Evolutionary conservation across 2,329 filamentous ascomycete species (phyloP), one percentile per base, ranked within the genome.

Genomic region (Cercospora berteroae): DNA sequence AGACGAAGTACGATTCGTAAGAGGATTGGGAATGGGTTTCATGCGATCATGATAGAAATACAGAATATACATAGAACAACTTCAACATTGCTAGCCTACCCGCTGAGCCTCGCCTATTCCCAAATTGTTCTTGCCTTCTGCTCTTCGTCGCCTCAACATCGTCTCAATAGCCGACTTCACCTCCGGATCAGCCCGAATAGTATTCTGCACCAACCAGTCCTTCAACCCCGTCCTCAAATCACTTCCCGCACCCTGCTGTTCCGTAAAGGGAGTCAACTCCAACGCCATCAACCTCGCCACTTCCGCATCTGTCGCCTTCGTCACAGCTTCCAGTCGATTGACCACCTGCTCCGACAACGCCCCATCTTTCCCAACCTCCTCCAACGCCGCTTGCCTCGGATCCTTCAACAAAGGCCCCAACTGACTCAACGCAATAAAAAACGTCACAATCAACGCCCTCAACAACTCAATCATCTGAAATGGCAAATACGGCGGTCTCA

Each of bases 191-290:
- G 86, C 88, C 71, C 88, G 86, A 67, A 96, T 90, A 13, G 89
- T 94, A 76, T 96, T 96, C 78, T 96, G 89, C 27, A 97, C 88
- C 72, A 98, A 82, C 86, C 93, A 96, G 74, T 95, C 92, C 79
- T 89, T 91, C 80, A 97, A 86, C 74, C 90, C 91, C 48, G 85
- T 85, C 69, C 88, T 86, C 74, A 96, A 80, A 67, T 87, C 88
- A 55, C 83, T 83, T 57, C 90, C 81, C 68, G 86, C 85, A 69
- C 86, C 85, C 39, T 85, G 81, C 75, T 96, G 90, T n/a, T 89
- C 89, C 60, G 84, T 87, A 79, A 93, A 97, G 0, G 94, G 94
- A 62, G 88, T 88, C 78, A 94, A 86, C 74, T 96, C 93, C 77
- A 96, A 83, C 57, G 90, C 88, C 77, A 97, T 81, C 68, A 96